Base-by-base conservation (phyloP, 1,139 yeast genomes). In the Lodderomyces theae region DNA sequence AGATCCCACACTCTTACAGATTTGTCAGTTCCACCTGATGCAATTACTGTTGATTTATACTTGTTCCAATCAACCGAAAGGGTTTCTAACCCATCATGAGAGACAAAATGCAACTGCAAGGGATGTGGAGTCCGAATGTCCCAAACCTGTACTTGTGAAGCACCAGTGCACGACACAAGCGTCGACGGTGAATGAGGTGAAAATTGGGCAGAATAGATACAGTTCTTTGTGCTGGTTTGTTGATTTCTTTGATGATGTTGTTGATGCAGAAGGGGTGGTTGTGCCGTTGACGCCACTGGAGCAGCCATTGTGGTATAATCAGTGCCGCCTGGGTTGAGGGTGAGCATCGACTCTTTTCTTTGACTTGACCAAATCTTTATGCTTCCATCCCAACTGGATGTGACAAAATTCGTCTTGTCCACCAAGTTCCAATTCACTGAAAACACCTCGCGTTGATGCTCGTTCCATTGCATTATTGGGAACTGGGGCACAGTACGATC, bases 351-450 rank as follows among this genome's bases (percentile, higher is more conserved):
- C 29, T 70, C 63, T 11, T 69, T 67, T 40, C 92, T 68, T 24
- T 64, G 64, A 0, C 95, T 92, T 0, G 81, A 63, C 82, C 82
- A 78, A 7, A 92, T 57, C 61, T 87, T 88, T 38, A 90, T 77
- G 1, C 84, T 70, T 0, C 97, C 96, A 60, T 92, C 97, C 97
- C 97, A 92, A 17, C 95, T 85, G 21, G 90, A 75, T 16, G 92
- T 76, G 31, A 84, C 80, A 60, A 90, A 86, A 22, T 70, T 69
- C 1, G 74, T 55, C 60, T 89, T 90, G 50, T 86, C 90, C 2
- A 85, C 82, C 53, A 86, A 61, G 60, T 87, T 88, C 97, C 97
- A 90, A 56, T 82, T 79, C 32, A 90, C 82, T 3, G 87, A 76
- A 50, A 88, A 87, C n/a, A 87, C 96, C 58, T 92, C 98, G 43